phyloP scores from a whole-genome alignment of 2,329 filamentous ascomycete genomes.

The Monosporascus ibericus region DNA sequence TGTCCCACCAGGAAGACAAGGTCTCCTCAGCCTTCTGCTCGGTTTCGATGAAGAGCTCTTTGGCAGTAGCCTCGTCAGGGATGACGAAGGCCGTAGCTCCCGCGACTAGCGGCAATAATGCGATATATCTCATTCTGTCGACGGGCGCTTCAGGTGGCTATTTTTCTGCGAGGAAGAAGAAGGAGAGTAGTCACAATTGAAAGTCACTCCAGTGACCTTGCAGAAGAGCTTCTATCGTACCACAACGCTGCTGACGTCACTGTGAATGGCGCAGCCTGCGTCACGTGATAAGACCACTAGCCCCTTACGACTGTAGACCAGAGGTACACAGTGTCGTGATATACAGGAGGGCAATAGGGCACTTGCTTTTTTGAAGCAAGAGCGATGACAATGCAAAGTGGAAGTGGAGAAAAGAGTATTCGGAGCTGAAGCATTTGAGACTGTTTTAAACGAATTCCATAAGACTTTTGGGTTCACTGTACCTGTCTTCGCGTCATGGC shows the following conservation, averaged over 20 bases:
- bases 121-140: slow-evolving; percentile 17
- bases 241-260: background rate
- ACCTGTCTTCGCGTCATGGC: slow-evolving; percentile 15
- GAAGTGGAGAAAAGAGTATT: too few relatives aligned
- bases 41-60: slow-evolving; percentile 18
- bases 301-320: too few relatives aligned
- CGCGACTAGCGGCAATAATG: slow-evolving; percentile 17
- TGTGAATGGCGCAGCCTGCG: background rate
- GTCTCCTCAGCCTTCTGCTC: slow-evolving; percentile 11
- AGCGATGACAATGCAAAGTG: too few relatives aligned
- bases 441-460: background rate
- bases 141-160: background rate
- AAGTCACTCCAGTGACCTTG: background rate
- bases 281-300: too few relatives aligned
- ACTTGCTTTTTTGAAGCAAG: too few relatives aligned
- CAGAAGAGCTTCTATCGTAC: background rate
- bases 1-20: slow-evolving; percentile 14
- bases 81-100: slow-evolving; percentile 18
- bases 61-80: slow-evolving; percentile 22
- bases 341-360: too few relatives aligned
- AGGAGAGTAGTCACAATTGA: background rate
- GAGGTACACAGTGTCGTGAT: too few relatives aligned
- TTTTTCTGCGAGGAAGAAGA: background rate
- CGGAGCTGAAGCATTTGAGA: too few relatives aligned
- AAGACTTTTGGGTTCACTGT: background rate